Evolutionary conservation across 768 basidiomycete species (phyloP), one percentile per base, ranked within the genome.

Genomic region (Crucibulum laeve): DNA sequence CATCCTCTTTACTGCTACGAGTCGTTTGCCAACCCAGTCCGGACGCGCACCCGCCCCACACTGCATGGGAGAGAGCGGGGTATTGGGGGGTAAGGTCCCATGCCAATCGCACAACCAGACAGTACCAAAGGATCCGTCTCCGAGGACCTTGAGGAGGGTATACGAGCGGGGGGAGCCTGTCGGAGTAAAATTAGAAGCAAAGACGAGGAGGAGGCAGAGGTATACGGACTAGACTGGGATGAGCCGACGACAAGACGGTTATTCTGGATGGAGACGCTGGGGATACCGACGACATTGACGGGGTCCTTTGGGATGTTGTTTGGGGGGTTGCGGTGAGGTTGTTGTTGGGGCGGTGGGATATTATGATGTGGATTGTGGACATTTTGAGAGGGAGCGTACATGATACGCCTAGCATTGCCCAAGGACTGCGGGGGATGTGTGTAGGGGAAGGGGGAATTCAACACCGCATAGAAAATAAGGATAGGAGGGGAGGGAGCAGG

Each of bases 61-160:
- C 62, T 96, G 93, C 94, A 96, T 96, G 26, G 93, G 88, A 17
- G 92, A 92, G 50, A 91, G 68, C 33, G 86, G 84, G 40, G 89
- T 90, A 74, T 89, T 87, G 63, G 91, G 84, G 61, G 92, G 91
- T 60, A 98, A 73, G 49, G 88, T 82, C 59, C 90, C 91, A 74
- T 96, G 92, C 95, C 95, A 99, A 76, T 99, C 96, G 66, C 94
- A 96, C 54, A 99, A 78, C 84, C 90, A 92, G 52, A 99, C 96
- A 3, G 93, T 98, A 40, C 96, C 96, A 60, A 99, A 98, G 4
- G 95, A 97, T 43, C 96, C 96, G 63, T 97, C 95, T 32, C 96
- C 96, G 63, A 99, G 80, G 49, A 89, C 86, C 71, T 98, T 98
- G 74, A 98, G 79, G 38, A 91, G 87, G 22, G 93, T 94, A 63